Evolutionary conservation across 2,329 filamentous ascomycete species (phyloP), one percentile per base, ranked within the genome.

Genomic region (Tricladium varicosporioides): DNA sequence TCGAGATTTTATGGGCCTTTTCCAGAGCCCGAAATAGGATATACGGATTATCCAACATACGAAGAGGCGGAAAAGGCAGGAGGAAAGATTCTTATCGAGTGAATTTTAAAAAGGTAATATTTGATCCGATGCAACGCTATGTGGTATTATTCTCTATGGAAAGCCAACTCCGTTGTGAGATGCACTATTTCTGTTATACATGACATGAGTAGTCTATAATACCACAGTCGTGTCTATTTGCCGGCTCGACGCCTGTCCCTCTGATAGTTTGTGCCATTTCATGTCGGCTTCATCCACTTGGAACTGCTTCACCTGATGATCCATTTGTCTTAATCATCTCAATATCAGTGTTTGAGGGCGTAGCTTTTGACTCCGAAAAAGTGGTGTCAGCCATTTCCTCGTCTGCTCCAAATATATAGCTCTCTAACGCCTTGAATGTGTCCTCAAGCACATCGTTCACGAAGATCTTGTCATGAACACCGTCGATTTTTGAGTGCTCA

Each of bases 391-490:
- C 22, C 22, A 16, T 56, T 45, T 15, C 44, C 51, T 33, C 50
- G 22, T 60, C 58, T 5, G 43, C 43, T 42, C 58, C 61, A 65
- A 81, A 77, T 10, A 83, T 74, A 62, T 79, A 83, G 16, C 72
- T 71, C 67, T 78, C 78, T 7, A 83, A 72, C 58, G 75, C 71
- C 53, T 76, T 70, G 63, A 77, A 82, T 1, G 79, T 75, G 40
- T 71, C 72, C 27, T 81, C 78, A 36, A 81, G 59, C 58, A 81
- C 75, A 56, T 79, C 79, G 56, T 81, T 81, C 43, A 76, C 72
- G 19, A 84, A 74, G 31, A 78, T 70, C 61, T 75, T 76, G 56
- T 84, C 80, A 62, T 82, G 80, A 4, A 78, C 73, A 1, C 73
- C 77, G 15, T 74, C 74, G 0, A 73, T 64, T 59, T 74, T 72